Conservation (phyloP, 441 rosid species). For the Manihot esculenta region DNA sequence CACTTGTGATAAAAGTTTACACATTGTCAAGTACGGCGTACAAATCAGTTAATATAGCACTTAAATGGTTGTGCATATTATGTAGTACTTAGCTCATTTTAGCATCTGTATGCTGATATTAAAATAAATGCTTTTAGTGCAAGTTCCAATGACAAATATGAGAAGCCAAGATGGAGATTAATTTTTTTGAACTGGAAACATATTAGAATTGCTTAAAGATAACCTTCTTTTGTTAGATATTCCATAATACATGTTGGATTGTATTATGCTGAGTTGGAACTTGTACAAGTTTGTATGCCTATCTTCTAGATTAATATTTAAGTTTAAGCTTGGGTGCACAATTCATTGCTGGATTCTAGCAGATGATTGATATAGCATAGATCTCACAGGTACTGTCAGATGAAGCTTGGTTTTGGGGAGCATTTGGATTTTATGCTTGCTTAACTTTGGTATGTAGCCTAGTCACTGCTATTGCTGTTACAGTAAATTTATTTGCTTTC, state of each 20-base stretch:
- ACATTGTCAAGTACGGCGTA: neutral
- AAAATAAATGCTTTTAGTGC: slow-evolving; percentile 2
- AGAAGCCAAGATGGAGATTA: neutral
- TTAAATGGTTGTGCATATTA: too few species aligned
- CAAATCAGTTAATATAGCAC: neutral
- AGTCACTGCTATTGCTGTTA: slow-evolving; percentile 13
- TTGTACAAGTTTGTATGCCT: neutral
- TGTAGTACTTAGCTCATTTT: neutral
- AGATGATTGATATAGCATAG: slow-evolving; percentile 24
- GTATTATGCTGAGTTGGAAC: neutral
- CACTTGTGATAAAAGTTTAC: neutral
- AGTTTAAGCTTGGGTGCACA: slow-evolving; percentile 2
- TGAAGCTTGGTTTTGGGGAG: slow-evolving; percentile 99
- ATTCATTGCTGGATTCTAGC: slow-evolving; percentile 11
- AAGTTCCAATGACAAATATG: neutral
- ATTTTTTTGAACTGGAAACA: slow-evolving; percentile 5
- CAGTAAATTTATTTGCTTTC: slow-evolving; percentile 3
- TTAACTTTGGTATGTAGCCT: slow-evolving; percentile 62
- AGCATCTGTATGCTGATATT: neutral
- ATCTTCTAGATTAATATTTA: slow-evolving; percentile 1
- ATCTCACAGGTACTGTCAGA: slow-evolving; percentile 62
- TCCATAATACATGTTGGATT: slow-evolving; percentile 3
- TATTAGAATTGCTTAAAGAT: neutral
- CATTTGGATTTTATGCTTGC: slow-evolving; percentile 78
- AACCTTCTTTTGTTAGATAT: slow-evolving; percentile 4